Percentiles rank a stretch among this genome's conserved stretches.
These are phyloP conservation scores for Schizothecium vesticola DNA, from an alignment of 495 filamentous ascomycete species.

Conservation along the genomic window DNA sequence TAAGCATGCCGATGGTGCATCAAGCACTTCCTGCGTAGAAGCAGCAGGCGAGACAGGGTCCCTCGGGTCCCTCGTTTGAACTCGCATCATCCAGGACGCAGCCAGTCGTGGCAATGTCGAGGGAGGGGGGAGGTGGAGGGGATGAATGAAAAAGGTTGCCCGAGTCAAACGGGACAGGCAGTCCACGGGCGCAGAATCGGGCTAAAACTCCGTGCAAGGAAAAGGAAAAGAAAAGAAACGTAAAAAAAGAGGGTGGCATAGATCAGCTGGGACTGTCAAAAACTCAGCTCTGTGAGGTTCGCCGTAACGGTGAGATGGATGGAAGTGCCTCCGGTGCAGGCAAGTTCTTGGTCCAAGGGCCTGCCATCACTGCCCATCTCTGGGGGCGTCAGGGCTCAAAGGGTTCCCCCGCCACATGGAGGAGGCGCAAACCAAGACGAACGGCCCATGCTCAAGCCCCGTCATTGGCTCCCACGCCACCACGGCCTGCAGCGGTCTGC, in stretches of 20 bases:
- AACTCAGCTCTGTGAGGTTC: background rate
- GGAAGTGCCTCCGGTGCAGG: background rate
- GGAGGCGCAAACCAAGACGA: background rate
- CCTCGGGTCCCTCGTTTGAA: background rate
- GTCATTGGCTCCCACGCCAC: slow-evolving; percentile 13
- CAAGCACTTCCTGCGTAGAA: background rate
- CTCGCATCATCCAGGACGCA: background rate
- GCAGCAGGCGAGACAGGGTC: background rate
- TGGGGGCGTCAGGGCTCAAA: background rate
- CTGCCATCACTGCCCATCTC: background rate
- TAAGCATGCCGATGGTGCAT: background rate
- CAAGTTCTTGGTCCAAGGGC: too few relatives aligned
- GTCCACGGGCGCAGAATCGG: too few relatives aligned
- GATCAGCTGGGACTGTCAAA: background rate
- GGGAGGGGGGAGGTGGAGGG: background rate
- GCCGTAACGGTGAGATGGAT: background rate
- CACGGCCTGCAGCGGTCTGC: slow-evolving; percentile 6
- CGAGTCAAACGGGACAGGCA: background rate
- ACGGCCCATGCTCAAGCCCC: background rate
- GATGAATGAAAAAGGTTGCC: background rate
- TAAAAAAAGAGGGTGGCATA: too few relatives aligned
- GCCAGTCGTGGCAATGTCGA: background rate
- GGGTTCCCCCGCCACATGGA: background rate
- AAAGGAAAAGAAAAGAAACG: too few relatives aligned
- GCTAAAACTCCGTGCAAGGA: too few relatives aligned